Base-by-base conservation (phyloP, 306 rosid species). In the Macrotyloma uniflorum region DNA sequence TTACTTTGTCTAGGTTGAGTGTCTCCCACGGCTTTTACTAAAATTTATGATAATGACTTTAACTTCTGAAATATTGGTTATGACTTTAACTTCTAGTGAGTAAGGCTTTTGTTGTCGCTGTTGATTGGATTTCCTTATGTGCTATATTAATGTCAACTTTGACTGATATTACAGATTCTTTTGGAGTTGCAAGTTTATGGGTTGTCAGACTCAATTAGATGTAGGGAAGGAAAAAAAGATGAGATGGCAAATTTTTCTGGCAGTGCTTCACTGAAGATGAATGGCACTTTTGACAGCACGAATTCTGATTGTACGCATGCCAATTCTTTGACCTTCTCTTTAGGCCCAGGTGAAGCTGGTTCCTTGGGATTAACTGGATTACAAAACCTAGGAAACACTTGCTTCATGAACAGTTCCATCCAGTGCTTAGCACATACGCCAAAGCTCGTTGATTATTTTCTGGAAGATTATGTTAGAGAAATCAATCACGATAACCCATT, bases 361-460 rank as follows among this genome's bases (percentile, higher is more conserved):
- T 86, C 98, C 58, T 85, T 95, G 87, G 99, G 99, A 84, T 86
- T 95, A 83, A 83, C 97, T 19, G 99, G 99, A 69, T 83, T 95
- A 75, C 97, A 90, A 70, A 95, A 95, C 86, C 97, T 95, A 36
- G 99, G 99, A 82, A 95, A 95, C 81, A 95, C 99, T 58, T 95
- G 99, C 85, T 95, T 95, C 86, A 95, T 95, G 99, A 95, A 95
- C 91, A 91, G 99, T 87, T 59, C 99, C 53, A 89, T 95, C 50
- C 99, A 95, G 82, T 95, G 99, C 89, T 87, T 95, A 85, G 90
- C 92, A 11, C 99, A 95, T 83, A 95, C 99, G 0, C 97, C 99
- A 43, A 95, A 95, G 86, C 93, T 93, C 72, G 98, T 93, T 76
- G 99, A 95, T 87, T 95, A 95, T 89, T 95, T 95, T 87, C 91